These are phyloP conservation scores for Hypoxylon rubiginosum DNA, from an alignment of 2,329 filamentous ascomycete species.

Conservation along the genomic window DNA sequence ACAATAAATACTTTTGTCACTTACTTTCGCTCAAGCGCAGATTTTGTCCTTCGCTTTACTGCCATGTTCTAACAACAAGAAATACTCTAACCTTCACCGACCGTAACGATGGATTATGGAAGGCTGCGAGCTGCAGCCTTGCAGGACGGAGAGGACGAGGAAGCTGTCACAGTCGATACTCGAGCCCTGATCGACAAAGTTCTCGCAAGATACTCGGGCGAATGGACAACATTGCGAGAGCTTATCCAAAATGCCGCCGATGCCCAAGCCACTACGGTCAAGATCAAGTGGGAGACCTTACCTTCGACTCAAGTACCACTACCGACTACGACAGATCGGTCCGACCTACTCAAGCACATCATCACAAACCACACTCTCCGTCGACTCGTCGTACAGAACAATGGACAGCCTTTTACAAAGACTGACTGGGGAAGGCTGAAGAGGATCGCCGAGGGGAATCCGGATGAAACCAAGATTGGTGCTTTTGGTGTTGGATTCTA, in stretches of 20 bases:
- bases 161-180: constrained; percentile 98
- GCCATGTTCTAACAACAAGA: constrained; percentile 35
- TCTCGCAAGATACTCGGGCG: constrained; percentile 93
- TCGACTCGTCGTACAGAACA: constrained; percentile 90
- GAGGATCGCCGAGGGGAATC: constrained; percentile 98
- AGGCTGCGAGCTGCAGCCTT: constrained; percentile 89
- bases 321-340: constrained; percentile 72
- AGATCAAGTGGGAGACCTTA: constrained; percentile 90
- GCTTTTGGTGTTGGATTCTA: constrained; percentile 99
- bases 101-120: constrained; percentile 74
- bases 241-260: constrained; percentile 99
- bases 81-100: constrained; percentile 12
- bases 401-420: constrained; percentile 87
- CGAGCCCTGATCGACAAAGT: constrained; percentile 98
- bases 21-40: neutral
- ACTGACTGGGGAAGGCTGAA: constrained; percentile 96
- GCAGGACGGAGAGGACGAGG: constrained; percentile 88
- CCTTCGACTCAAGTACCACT: constrained; percentile 85
- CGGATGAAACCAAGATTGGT: constrained; percentile 98
- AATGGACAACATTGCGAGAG: constrained; percentile 91
- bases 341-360: constrained; percentile 83
- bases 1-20: constrained; percentile 15
- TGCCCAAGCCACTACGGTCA: constrained; percentile 89
- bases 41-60: constrained; percentile 12
- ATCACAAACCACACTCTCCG: constrained; percentile 88